Base-by-base conservation (phyloP, 2,329 filamentous ascomycete genomes). In the Cyphellophora europaea region DNA sequence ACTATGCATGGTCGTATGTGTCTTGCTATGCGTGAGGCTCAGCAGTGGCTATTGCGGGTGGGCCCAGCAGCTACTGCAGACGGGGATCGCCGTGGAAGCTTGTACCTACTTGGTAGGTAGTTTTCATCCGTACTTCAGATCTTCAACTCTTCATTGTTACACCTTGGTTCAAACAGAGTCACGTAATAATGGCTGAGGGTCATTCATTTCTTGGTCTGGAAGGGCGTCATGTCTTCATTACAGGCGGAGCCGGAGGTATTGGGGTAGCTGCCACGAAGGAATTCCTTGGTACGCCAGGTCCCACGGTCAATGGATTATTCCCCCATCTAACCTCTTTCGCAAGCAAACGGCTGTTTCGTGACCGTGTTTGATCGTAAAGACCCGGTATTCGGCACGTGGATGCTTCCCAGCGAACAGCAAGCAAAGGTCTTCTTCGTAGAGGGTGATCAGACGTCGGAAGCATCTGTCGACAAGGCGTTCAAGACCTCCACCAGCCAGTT, bases 271-370 rank as follows among this genome's bases (percentile, higher is more conserved):
- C 66, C 10, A 65, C 72, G 4, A 55, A 59, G 32, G 68, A 73
- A 45, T 71, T 75, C 33, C 49, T 72, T 36, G 60, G 69, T 72
- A 57, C 28, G 58, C 10, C 15, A 13, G 18, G 11, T 31, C n/a
- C 18, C 11, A n/a, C 15, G 13, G 49, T 17, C 30, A 25, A 30
- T 31, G 30, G 11, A 11, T 11, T 25, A 15, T 6, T 19, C 18
- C 33, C 36, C 38, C 25, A 15, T 14, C 6, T 33, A 23, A 23
- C 19, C 28, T 23, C 18, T 18, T 25, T 21, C 41, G 29, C 39
- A 45, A 71, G 69, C 57, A 15, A 63, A 68, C 47, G 69, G 69
- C 32, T 73, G 69, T 53, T 68, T 63, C 49, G 69, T 74, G 16
- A 68, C 69, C 25, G 68, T 66, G 10, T 69, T 67, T 48, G 70